Percentiles rank a stretch among this genome's conserved stretches.
phyloP scores from a whole-genome alignment of 257 asterid species.

The Solanum pimpinellifolium region DNA sequence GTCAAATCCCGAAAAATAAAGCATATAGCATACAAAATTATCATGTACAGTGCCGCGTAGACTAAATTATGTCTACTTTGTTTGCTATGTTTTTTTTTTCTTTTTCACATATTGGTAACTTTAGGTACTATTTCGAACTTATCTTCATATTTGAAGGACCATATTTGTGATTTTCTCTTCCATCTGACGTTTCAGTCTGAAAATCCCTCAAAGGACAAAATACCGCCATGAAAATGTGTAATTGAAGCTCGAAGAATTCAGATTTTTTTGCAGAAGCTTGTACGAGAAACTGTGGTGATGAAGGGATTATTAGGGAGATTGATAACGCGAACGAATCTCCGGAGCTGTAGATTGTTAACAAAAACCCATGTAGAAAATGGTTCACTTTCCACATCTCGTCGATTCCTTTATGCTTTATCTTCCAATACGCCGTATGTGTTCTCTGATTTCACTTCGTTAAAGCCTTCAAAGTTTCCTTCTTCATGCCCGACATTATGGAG shows the following conservation, averaged over 20 bases:
- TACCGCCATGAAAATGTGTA: background rate
- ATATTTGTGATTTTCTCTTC: background rate
- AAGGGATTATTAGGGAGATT: constrained; percentile 26
- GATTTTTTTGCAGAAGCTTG: background rate
- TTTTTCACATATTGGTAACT: background rate
- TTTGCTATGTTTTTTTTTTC: background rate
- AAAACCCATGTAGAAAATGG: constrained; percentile 16
- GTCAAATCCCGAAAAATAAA: no score
- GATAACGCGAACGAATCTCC: constrained; percentile 24
- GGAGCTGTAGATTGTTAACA: constrained; percentile 10
- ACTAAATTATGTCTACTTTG: no score
- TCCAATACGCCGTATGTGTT: background rate
- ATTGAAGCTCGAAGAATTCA: background rate
- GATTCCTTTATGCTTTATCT: constrained; percentile 21
- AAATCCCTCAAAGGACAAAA: background rate
- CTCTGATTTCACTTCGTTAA: constrained; percentile 13
- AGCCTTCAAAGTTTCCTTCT: constrained; percentile 5
- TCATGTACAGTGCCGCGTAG: no score
- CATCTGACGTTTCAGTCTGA: background rate
- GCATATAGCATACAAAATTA: no score
- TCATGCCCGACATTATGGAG: constrained; percentile 15
- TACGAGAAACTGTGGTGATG: constrained; percentile 13
- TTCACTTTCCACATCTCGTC: constrained; percentile 10
- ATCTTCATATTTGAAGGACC: background rate
- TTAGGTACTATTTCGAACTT: background rate